Evolutionary conservation across 2,329 filamentous ascomycete species (phyloP), one percentile per base, ranked within the genome.

Genomic region (Fusarium pseudonygamai): DNA sequence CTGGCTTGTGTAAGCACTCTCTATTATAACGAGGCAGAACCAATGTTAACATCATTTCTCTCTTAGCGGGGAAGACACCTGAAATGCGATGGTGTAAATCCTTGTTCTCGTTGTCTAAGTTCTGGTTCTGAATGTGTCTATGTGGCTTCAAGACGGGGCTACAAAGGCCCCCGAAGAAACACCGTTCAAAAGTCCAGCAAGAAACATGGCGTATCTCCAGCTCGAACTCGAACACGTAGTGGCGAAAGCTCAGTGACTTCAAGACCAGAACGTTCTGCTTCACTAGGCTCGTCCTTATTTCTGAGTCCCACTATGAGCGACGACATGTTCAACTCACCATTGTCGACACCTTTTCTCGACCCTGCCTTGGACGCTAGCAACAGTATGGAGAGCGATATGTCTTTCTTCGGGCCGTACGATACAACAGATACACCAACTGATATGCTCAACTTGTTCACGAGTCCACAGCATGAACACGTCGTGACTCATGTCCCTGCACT

Each of bases 71-170:
- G 79, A 72, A 90, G 93, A 78, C 93, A 95, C 80, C 86, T 95
- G 55, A 95, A 94, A 79, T 95, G 93, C 79, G 92, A 95, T 80
- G 92, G 92, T 34, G 82, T 85, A 42, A 90, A 83, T 37, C 93
- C 93, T 18, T 95, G 93, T 82, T 87, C 88, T 52, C 90, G 93
- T 60, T 95, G 93, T 81, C 83, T 83, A 28, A 82, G 84, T 57
- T 86, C 87, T 53, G 87, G 87, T 63, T 83, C 86, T 24, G 86
- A 91, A 53, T 96, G 93, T 80, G 83, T 90, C 77, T 95, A 94
- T 79, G 89, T 93, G 55, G 90, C 92, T 49, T 94, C 92, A 43
- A 90, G 93, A 47, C 89, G 93, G 69, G 93, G 93, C 36, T 93
- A 93, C 83, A 93, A 93, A 81, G 91, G 92, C 20, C 79, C 82